Evolutionary conservation across 139 green algal genomes (phyloP).

Genomic region (Coccomyxa sp.): DNA sequence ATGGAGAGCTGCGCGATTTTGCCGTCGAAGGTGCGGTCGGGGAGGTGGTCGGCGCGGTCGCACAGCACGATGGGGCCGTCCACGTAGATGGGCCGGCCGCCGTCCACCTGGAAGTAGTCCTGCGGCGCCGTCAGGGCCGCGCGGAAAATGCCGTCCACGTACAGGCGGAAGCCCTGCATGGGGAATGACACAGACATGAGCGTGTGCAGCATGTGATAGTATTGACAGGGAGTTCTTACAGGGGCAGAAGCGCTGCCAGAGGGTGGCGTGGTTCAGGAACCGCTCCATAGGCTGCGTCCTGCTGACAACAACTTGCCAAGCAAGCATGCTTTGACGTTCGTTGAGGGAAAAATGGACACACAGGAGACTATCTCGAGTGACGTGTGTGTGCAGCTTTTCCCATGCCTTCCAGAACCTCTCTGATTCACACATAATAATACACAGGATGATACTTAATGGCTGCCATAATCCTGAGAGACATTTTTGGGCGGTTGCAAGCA

Average conservation of each 20-base stretch:
- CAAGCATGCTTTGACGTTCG: no score
- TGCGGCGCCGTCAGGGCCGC: not conserved
- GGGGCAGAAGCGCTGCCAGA: not conserved
- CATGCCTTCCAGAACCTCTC: not conserved
- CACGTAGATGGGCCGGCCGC: conserved; percentile 27
- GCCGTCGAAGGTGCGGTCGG: conserved; percentile 30
- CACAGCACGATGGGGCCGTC: conserved; percentile 35
- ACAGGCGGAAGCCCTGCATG: conserved; percentile 43
- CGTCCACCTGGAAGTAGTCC: conserved; percentile 13
- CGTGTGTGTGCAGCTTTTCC: no score
- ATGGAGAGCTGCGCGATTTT: conserved; percentile 32
- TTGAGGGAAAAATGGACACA: no score
- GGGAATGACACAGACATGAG: not conserved
- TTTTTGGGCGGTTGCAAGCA: not conserved
- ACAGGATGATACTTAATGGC: not conserved
- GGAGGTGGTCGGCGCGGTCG: conserved; percentile 18
- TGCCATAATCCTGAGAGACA: not conserved
- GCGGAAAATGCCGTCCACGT: conserved; percentile 37
- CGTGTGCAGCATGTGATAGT: not conserved
- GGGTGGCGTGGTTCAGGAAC: not conserved
- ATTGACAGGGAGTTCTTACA: not conserved
- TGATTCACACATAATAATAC: no score
- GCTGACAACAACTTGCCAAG: no score
- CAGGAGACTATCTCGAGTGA: no score
- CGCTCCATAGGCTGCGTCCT: no score